These are phyloP conservation scores for Candida piceae DNA, from an alignment of 805 yeast genomes.

Conservation along the genomic window DNA sequence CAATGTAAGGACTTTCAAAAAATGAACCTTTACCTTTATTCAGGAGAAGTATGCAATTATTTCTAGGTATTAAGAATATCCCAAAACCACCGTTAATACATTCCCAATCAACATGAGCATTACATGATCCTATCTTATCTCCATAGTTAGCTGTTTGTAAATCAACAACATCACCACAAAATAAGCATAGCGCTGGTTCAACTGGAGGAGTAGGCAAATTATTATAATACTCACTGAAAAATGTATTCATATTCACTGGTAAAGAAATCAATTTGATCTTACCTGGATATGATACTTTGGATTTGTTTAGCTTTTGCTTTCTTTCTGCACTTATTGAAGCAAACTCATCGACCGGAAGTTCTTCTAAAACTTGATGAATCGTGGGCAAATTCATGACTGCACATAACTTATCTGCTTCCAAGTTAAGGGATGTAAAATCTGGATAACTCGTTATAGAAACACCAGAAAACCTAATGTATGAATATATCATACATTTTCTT, in stretches of 20 bases:
- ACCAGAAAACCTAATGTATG: slow-evolving; percentile 49
- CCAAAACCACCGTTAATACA: slow-evolving; percentile 64
- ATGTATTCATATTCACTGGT: slow-evolving; percentile 62
- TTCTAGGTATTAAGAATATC: slow-evolving; percentile 66
- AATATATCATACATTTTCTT: slow-evolving; percentile 54
- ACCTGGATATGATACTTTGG: slow-evolving; percentile 58
- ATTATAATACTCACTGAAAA: slow-evolving; percentile 58
- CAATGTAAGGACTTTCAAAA: slow-evolving; percentile 76
- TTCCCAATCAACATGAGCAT: slow-evolving; percentile 57
- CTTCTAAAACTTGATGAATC: slow-evolving; percentile 24
- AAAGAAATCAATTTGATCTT: slow-evolving; percentile 53
- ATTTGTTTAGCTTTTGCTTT: slow-evolving; percentile 7
- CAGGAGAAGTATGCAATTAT: slow-evolving; percentile 56
- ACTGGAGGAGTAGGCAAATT: slow-evolving; percentile 37
- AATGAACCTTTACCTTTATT: slow-evolving; percentile 80
- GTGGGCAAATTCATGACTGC: slow-evolving; percentile 43
- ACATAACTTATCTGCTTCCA: slow-evolving; percentile 55
- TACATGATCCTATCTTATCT: slow-evolving; percentile 69
- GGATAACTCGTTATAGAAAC: slow-evolving; percentile 25
- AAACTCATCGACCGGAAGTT: slow-evolving; percentile 12
- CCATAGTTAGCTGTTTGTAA: slow-evolving; percentile 60
- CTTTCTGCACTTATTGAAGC: slow-evolving; percentile 3
- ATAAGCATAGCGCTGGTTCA: slow-evolving; percentile 84
- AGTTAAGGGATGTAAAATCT: slow-evolving; percentile 15
- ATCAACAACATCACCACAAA: slow-evolving; percentile 68